Base-by-base conservation (phyloP, 2,329 filamentous ascomycete genomes). In the Colletotrichum liriopes region DNA sequence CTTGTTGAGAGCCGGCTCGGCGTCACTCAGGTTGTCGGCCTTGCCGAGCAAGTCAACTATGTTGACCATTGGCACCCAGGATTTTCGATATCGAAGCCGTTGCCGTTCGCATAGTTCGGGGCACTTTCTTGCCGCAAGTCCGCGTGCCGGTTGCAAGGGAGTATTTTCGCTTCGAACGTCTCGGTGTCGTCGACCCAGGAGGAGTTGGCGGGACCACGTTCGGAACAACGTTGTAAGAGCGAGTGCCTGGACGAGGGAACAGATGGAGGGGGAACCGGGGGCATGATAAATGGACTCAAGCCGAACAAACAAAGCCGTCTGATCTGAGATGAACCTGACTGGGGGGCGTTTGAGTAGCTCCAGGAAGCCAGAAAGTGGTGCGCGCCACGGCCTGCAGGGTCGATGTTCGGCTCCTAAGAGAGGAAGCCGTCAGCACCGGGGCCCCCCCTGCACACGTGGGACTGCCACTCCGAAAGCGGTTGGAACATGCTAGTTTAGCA, bases 1-100 rank as follows among this genome's bases (percentile, higher is more conserved):
- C 14, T 61, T 52, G 54, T 76, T 76, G 23, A 76, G 49, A 5
- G 58, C 14, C 32, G 74, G 75, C 26, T 45, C 47, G 12, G 75
- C 74, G 20, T 76, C 74, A 9, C 37, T 51, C 47, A 76, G 59
- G 47, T 76, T 76, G 51, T 76, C 66, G 65, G 70, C 39, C 68
- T 67, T 64, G 61, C 74, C 75, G 55, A 76, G 56, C 35, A 75
- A 51, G 26, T 72, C 71, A 9, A 74, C 51, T 37, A 76, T 66
- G 54, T 59, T 67, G 68, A 60, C 74, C 60, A 68, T 69, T 55
- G 61, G 35, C 49, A 26, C 41, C 26, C 37, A 47, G 37, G 18
- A 29, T 68, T 7, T n/a, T 58, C 47, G 51, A 37, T 6, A 54
- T 65, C 51, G 32, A n/a, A 43, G 60, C 59, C 18, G 52, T n/a